Evolutionary conservation across 1,139 yeast species (phyloP).

Genomic region (Nakaseomyces delphensis): DNA sequence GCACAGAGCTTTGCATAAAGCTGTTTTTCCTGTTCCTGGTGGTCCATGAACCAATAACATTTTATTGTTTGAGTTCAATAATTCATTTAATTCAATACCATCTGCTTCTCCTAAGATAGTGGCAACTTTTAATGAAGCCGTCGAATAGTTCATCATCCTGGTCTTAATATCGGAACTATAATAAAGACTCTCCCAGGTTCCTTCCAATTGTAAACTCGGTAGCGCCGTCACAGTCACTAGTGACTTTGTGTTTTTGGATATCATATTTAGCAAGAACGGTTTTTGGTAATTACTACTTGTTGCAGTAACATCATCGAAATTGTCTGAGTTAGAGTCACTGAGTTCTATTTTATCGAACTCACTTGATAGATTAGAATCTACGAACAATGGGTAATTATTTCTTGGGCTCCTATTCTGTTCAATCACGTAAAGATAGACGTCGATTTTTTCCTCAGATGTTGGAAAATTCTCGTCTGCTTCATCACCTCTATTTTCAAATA

Average conservation of each 20-base stretch:
- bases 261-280: conserved; percentile 12
- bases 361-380: conserved; percentile 17
- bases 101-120: conserved; percentile 4
- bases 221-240: conserved; percentile 18
- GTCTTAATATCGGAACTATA: conserved; percentile 27
- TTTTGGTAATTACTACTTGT: not conserved
- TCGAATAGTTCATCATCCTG: conserved; percentile 26
- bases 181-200: conserved; percentile 30
- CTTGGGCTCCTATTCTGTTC: not conserved
- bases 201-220: conserved; percentile 27
- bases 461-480: not conserved
- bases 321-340: conserved; percentile 8
- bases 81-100: not conserved
- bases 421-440: not conserved
- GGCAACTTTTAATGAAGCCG: conserved; percentile 25
- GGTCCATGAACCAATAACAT: conserved; percentile 37
- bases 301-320: conserved; percentile 9
- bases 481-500: not conserved
- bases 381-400: not conserved
- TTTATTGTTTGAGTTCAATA: conserved; percentile 20
- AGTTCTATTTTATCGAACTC: conserved; percentile 17
- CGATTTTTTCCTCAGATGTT: not conserved
- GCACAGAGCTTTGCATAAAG: conserved; percentile 38
- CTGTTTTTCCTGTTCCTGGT: conserved; percentile 48
- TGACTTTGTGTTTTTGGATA: conserved; percentile 17